Evolutionary conservation across 306 rosid species (phyloP).

Genomic region (Castanea sativa): DNA sequence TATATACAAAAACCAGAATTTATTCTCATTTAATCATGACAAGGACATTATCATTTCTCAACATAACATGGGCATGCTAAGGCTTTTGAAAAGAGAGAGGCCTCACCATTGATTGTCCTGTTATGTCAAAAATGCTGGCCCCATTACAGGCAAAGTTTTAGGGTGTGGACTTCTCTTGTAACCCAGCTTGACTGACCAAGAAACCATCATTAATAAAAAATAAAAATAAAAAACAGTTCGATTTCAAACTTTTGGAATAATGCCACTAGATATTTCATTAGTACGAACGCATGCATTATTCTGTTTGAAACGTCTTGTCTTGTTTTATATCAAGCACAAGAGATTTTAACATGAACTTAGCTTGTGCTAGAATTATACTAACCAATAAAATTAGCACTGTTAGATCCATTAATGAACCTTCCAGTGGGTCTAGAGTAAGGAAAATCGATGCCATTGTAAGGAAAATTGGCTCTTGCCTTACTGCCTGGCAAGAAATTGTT

Average conservation of each 20-base stretch:
- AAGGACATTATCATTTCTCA: too few relatives aligned
- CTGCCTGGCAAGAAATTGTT: conserved; percentile 30
- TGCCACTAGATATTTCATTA: neutral
- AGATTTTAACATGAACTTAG: neutral
- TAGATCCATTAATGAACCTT: conserved; percentile 37
- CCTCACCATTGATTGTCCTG: conserved; percentile 21
- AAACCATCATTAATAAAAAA: neutral
- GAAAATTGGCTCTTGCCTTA: conserved; percentile 24
- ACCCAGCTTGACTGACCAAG: conserved; percentile 18
- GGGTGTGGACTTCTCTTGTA: conserved; percentile 23
- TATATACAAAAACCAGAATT: too few relatives aligned
- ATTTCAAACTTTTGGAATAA: neutral
- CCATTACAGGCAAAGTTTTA: conserved; percentile 36
- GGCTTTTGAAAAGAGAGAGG: neutral
- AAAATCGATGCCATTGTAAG: conserved; percentile 32
- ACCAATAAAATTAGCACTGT: conserved; percentile 34
- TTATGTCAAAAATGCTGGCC: conserved; percentile 24
- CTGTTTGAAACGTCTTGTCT: too few relatives aligned
- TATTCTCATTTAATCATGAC: too few relatives aligned
- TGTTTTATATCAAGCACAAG: too few relatives aligned
- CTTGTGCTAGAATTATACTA: neutral
- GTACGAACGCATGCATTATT: neutral
- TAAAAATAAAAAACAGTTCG: neutral
- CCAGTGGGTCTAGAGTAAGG: conserved; percentile 19
- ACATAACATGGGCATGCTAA: neutral